Evolutionary conservation across 257 asterid species (phyloP).

Genomic region (Nicotiana noctiflora): DNA sequence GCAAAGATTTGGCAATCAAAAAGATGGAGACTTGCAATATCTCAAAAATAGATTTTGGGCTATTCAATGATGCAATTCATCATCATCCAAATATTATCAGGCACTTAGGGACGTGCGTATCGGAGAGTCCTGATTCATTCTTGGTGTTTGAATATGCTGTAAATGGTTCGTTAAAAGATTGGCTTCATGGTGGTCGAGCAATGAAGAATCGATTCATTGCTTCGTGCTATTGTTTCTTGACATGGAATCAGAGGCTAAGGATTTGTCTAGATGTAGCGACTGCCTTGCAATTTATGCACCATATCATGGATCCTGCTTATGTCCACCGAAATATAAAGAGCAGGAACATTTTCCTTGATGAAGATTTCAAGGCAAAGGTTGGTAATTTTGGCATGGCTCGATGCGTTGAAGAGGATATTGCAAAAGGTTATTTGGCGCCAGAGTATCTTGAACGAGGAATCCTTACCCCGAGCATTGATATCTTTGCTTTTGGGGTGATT

Average conservation of each 20-base stretch:
- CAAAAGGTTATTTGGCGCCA: slow-evolving; percentile 50
- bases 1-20: slow-evolving; percentile 56
- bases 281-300: slow-evolving; percentile 76
- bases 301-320: slow-evolving; percentile 53
- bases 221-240: slow-evolving; percentile 72
- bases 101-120: slow-evolving; percentile 43
- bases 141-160: slow-evolving; percentile 58
- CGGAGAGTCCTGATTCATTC: slow-evolving; percentile 44
- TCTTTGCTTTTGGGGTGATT: slow-evolving; percentile 67
- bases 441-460: slow-evolving; percentile 28
- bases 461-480: slow-evolving; percentile 36
- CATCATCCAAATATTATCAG: slow-evolving; percentile 55
- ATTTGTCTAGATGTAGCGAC: slow-evolving; percentile 65
- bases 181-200: slow-evolving; percentile 88
- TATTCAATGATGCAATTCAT: slow-evolving; percentile 35
- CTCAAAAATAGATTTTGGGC: slow-evolving; percentile 33
- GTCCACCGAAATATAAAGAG: slow-evolving; percentile 55
- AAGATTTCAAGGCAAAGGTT: slow-evolving; percentile 59
- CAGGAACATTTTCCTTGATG: slow-evolving; percentile 59
- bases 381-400: slow-evolving; percentile 69
- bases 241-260: slow-evolving; percentile 62
- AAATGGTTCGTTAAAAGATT: slow-evolving; percentile 72
- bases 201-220: slow-evolving; percentile 84
- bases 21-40: slow-evolving; percentile 22
- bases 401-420: slow-evolving; percentile 16